Percentiles rank a stretch among this genome's conserved stretches.
Conservation (phyloP, 2,329 filamentous ascomycete genomes). For the Cryphonectria japonica region DNA sequence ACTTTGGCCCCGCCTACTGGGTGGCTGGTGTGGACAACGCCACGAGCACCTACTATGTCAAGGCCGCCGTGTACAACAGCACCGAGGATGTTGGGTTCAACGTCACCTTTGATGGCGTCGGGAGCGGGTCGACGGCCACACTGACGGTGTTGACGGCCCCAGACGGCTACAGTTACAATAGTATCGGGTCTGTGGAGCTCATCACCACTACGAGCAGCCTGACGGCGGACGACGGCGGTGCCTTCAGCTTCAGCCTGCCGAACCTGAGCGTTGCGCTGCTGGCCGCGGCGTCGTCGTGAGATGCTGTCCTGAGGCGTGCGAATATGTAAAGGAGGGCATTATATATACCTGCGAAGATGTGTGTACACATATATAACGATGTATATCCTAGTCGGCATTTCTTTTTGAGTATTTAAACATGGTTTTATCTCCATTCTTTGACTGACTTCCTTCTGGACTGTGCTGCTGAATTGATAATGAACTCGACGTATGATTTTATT, state of each 20-base stretch:
- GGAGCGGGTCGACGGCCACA: slow-evolving; percentile 43
- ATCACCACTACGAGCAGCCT: slow-evolving; percentile 44
- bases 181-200: slow-evolving; percentile 54
- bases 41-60: slow-evolving; percentile 27
- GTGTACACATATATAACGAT: background rate
- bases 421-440: too few species aligned
- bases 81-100: slow-evolving; percentile 52
- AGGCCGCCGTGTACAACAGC: slow-evolving; percentile 43
- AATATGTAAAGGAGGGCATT: background rate
- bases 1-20: slow-evolving; percentile 29
- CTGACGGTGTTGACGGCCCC: slow-evolving; percentile 52
- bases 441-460: too few species aligned
- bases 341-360: background rate
- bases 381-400: too few species aligned
- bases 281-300: slow-evolving; percentile 41
- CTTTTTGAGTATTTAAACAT: too few species aligned
- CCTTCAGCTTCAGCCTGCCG: slow-evolving; percentile 56
- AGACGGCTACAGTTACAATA: slow-evolving; percentile 50
- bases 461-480: too few species aligned
- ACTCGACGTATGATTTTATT: too few species aligned
- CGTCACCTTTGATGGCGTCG: slow-evolving; percentile 49
- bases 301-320: background rate
- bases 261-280: slow-evolving; percentile 60
- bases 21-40: slow-evolving; percentile 31
- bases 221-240: slow-evolving; percentile 48